Conservation (phyloP, 192 early-diverging fungal species). For the Gaertneriomyces sp. region DNA sequence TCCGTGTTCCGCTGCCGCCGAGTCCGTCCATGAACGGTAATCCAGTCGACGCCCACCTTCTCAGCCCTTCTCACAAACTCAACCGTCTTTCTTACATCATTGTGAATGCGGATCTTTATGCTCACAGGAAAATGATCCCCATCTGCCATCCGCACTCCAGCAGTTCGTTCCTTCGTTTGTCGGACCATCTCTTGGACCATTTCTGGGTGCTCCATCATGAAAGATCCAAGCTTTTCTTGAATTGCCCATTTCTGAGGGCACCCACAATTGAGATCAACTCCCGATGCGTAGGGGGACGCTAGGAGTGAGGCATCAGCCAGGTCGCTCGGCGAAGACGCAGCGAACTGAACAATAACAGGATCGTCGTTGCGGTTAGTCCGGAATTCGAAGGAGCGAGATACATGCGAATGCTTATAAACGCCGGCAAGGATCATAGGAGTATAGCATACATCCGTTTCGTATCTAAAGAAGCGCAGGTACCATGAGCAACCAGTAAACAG, state of each 20-base stretch:
- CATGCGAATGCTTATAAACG: conserved; percentile 81
- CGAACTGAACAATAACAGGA: conserved; percentile 93
- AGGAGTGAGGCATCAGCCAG: conserved; percentile 81
- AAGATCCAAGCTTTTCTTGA: conserved; percentile 79
- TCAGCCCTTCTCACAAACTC: conserved; percentile 84
- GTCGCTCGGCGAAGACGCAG: conserved; percentile 74
- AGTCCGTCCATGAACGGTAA: conserved; percentile 86
- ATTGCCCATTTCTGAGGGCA: conserved; percentile 97
- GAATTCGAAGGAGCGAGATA: conserved; percentile 77
- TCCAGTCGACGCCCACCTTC: conserved; percentile 81
- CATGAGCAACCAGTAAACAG: not conserved
- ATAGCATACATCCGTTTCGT: conserved; percentile 83
- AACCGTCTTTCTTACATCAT: conserved; percentile 67
- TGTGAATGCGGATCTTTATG: conserved; percentile 83
- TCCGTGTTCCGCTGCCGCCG: conserved; percentile 75
- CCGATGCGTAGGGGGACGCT: conserved; percentile 62
- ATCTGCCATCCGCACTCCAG: conserved; percentile 42
- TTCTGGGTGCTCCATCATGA: conserved; percentile 86
- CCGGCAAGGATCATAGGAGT: conserved; percentile 96
- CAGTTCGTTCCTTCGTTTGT: conserved; percentile 54
- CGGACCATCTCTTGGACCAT: conserved; percentile 87
- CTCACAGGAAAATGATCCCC: conserved; percentile 61
- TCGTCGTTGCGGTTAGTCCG: conserved; percentile 75
- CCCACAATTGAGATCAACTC: conserved; percentile 76
- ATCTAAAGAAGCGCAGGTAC: conserved; percentile 41